A percentile compares a stretch with the other conserved stretches of the same genome.
Conservation (phyloP, 148 eudicot species). For the Rhododendron williamsianum region DNA sequence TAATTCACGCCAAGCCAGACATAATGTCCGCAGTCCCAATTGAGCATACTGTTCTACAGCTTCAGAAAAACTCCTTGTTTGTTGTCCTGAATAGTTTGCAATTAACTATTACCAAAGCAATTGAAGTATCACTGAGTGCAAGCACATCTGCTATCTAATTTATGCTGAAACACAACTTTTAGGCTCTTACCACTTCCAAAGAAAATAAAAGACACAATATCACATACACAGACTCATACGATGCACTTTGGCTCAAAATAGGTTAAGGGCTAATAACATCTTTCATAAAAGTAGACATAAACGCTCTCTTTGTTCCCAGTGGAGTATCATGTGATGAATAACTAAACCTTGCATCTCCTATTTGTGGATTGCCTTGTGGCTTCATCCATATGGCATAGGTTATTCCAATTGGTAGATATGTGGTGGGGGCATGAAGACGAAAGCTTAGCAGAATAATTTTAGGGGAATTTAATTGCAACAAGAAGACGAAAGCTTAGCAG, state of each 20-base stretch:
- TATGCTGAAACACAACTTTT: not conserved
- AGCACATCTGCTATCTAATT: not conserved
- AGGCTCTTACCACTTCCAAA: not conserved
- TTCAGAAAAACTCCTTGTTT: constrained; percentile 57
- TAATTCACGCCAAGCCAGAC: constrained; percentile 91
- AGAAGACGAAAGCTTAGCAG: not conserved
- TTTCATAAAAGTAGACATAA: not conserved
- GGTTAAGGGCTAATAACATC: not conserved
- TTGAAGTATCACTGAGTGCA: not conserved
- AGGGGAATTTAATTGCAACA: not conserved
- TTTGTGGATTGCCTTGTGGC: not conserved
- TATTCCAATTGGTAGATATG: not conserved
- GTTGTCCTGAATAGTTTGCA: constrained; percentile 55
- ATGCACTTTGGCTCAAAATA: not conserved
- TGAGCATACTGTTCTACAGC: constrained; percentile 92
- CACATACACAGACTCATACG: not conserved
- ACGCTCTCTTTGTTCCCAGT: not conserved
- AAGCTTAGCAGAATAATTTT: not conserved
- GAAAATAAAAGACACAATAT: not conserved
- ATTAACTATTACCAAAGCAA: not conserved
- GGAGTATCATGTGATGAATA: not conserved
- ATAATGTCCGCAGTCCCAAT: constrained; percentile 89
- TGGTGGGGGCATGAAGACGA: not conserved
- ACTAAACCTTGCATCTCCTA: not conserved
- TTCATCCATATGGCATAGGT: not conserved